These are phyloP conservation scores for Sanguinoderma infundibulare DNA, from an alignment of 1,284 basidiomycete genomes.

Conservation along the genomic window DNA sequence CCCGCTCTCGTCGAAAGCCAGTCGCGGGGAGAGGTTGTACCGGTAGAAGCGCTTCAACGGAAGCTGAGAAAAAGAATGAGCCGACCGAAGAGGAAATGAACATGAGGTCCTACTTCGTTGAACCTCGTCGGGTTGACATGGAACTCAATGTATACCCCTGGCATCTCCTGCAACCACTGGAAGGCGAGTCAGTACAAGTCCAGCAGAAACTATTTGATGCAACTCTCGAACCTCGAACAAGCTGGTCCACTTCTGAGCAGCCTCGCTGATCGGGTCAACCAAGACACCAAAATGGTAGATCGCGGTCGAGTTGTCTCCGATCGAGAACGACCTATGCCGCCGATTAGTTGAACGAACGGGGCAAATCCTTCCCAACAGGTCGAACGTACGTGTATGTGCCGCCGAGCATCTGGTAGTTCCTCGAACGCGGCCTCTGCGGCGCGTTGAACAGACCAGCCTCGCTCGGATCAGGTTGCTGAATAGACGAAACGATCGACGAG, in stretches of 20 bases:
- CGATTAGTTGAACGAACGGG: neutral
- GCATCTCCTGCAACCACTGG: slow-evolving; percentile 64
- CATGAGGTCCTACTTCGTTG: slow-evolving; percentile 57
- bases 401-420: slow-evolving; percentile 63
- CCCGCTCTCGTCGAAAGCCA: slow-evolving; percentile 78
- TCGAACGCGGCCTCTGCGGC: slow-evolving; percentile 55
- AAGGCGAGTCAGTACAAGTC: slow-evolving; percentile 5
- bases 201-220: neutral
- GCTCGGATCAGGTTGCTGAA: slow-evolving; percentile 72
- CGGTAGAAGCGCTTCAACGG: slow-evolving; percentile 96
- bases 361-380: neutral
- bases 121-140: slow-evolving; percentile 75
- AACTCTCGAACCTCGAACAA: slow-evolving; percentile 64
- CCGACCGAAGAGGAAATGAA: neutral
- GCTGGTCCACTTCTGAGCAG: slow-evolving; percentile 85
- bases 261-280: slow-evolving; percentile 86
- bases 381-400: slow-evolving; percentile 64
- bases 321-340: slow-evolving; percentile 60
- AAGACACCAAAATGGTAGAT: slow-evolving; percentile 77
- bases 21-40: slow-evolving; percentile 64
- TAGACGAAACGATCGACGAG: slow-evolving; percentile 72
- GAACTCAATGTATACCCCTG: slow-evolving; percentile 71
- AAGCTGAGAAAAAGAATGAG: slow-evolving; percentile 51
- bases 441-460: slow-evolving; percentile 75
- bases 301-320: slow-evolving; percentile 72